Base-by-base conservation (phyloP, 1,284 basidiomycete species). In the Cryptococcus amylolentus region DNA sequence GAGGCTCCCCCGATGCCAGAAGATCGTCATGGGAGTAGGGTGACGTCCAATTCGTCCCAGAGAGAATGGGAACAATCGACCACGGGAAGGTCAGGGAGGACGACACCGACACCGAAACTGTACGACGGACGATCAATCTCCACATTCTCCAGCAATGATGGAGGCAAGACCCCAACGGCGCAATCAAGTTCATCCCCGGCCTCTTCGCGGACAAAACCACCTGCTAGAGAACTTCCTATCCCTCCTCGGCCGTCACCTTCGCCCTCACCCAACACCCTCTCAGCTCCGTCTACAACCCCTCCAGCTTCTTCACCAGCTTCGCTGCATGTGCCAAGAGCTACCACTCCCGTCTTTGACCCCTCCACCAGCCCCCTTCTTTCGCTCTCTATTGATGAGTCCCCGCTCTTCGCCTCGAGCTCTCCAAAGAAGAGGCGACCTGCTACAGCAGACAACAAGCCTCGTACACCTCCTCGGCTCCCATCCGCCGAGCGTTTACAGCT, bases 401-500 rank as follows among this genome's bases (percentile, higher is more conserved):
- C 42, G 27, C 27, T 44, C 40, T 44, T 28, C 38, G 9, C 45
- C 26, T 27, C 40, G 23, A 48, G 55, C n/a, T 54, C 56, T 16
- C 62, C 66, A n/a, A 45, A 18, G 5, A 58, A 58, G 2, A 63
- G 56, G 42, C 37, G 58, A 46, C 41, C 52, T 12, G 31, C 31
- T 35, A 14, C 35, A 16, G 41, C 43, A 48, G 31, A 42, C 35
- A 47, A 16, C 54, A 56, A 1, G 27, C 41, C n/a, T 43, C 54
- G 16, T 53, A 52, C 44, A 50, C 60, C 7, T 45, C 54, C 26
- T 55, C 62, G 51, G 57, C 56, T 39, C 63, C 68, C 41, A 16
- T 38, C 41, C 2, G 39, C 20, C n/a, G 68, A 72, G 56, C 61
- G 76, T 1, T 61, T 76, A 9, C 63, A 70, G 37, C 60, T 77